Evolutionary conservation across 73 alveolate species (phyloP).

Genomic region (Paramecium sexaurelia): DNA sequence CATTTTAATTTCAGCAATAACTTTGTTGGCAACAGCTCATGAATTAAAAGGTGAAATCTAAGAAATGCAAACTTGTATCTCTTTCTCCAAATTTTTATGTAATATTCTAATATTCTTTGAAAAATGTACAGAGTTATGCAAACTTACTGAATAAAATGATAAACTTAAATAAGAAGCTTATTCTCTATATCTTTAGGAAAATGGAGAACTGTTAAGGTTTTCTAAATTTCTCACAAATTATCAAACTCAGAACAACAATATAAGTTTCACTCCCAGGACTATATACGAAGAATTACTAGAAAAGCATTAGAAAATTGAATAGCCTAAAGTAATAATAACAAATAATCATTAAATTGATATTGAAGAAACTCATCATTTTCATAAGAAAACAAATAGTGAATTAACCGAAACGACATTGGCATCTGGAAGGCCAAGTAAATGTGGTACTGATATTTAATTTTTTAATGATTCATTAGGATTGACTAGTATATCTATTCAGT

Average conservation of each 20-base stretch:
- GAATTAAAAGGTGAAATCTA: not conserved
- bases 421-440: not conserved
- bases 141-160: not conserved
- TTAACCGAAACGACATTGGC: not conserved
- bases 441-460: not conserved
- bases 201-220: not conserved
- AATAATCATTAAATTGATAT: not conserved
- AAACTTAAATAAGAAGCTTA: not conserved
- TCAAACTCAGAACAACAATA: not conserved
- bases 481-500: not conserved
- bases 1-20: not conserved
- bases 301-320: not conserved
- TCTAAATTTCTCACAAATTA: not conserved
- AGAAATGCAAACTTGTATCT: not conserved
- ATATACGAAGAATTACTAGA: not conserved
- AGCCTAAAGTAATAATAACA: not conserved
- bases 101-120: not conserved
- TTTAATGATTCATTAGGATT: not conserved
- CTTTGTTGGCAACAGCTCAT: not conserved
- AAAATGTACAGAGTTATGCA: not conserved
- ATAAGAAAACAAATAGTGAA: conserved; percentile 10
- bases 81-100: not conserved
- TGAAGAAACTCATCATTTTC: not conserved
- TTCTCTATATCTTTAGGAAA: not conserved
- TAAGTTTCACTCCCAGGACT: not conserved